Conservation (phyloP, 495 filamentous ascomycete species). For the Cryomyces antarcticus region DNA sequence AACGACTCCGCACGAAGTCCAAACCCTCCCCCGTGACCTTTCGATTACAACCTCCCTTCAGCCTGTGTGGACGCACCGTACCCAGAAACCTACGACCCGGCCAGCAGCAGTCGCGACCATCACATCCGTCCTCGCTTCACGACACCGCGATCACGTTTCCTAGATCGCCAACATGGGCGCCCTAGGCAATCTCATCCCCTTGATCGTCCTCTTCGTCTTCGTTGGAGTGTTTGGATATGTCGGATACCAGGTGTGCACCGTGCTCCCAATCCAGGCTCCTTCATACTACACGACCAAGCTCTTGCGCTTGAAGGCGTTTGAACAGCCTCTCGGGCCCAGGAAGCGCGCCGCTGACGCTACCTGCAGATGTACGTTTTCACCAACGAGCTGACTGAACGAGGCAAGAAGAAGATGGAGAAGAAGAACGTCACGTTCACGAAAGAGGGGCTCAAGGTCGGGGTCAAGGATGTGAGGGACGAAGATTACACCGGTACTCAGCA, state of each 20-base stretch:
- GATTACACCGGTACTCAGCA: conserved; percentile 67
- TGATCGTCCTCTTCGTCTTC: conserved; percentile 50
- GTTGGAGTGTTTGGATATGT: conserved; percentile 41
- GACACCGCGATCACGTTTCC: not conserved
- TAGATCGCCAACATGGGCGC: conserved; percentile 5
- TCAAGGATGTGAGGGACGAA: conserved; percentile 57
- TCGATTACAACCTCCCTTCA: not conserved
- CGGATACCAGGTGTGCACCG: conserved; percentile 33
- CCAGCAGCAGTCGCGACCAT: too few species aligned
- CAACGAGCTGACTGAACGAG: conserved; percentile 45
- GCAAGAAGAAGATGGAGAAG: conserved; percentile 56
- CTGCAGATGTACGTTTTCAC: conserved; percentile 39
- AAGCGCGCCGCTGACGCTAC: not conserved
- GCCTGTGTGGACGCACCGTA: too few species aligned
- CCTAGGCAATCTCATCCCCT: conserved; percentile 40
- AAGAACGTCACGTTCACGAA: conserved; percentile 65
- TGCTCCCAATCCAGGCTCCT: not conserved
- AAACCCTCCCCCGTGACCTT: too few species aligned
- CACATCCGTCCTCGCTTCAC: too few species aligned
- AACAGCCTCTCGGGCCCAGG: too few species aligned
- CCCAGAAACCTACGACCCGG: too few species aligned
- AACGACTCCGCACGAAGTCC: too few species aligned
- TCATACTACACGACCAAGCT: not conserved
- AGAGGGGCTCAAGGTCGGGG: conserved; percentile 65
- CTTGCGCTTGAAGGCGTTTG: not conserved